A percentile compares a stretch with the other conserved stretches of the same genome.
Evolutionary conservation across 1,139 yeast species (phyloP).

Genomic region (Zygoascus hellenicus): DNA sequence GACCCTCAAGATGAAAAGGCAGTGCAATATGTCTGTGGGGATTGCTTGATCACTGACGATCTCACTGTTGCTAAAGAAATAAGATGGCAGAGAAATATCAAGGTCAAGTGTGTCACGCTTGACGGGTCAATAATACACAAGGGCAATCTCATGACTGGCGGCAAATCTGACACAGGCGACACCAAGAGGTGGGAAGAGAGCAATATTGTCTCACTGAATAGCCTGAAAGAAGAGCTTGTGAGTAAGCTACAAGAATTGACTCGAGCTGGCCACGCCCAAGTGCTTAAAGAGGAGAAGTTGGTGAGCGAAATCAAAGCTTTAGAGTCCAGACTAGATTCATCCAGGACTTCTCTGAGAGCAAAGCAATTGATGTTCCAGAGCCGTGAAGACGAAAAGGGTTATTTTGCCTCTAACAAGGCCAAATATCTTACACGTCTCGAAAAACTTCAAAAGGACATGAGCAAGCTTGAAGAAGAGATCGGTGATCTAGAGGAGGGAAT

Average conservation of each 20-base stretch:
- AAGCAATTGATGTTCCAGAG: conserved; percentile 55
- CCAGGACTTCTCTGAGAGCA: conserved; percentile 47
- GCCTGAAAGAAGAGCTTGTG: conserved; percentile 55
- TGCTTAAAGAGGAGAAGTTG: conserved; percentile 51
- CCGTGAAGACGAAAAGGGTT: conserved; percentile 49
- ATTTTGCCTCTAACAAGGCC: conserved; percentile 53
- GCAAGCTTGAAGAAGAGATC: conserved; percentile 27
- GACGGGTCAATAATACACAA: conserved; percentile 83
- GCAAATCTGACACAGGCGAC: conserved; percentile 40
- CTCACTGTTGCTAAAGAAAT: conserved; percentile 63
- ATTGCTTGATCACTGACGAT: conserved; percentile 72
- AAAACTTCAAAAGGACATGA: conserved; percentile 30
- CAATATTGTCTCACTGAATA: conserved; percentile 54
- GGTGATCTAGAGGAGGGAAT: conserved; percentile 24
- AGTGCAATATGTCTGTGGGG: conserved; percentile 73
- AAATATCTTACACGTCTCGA: conserved; percentile 46
- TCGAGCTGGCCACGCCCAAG: conserved; percentile 45
- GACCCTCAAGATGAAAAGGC: conserved; percentile 68
- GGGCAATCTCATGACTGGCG: conserved; percentile 93
- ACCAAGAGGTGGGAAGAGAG: conserved; percentile 61
- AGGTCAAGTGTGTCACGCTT: conserved; percentile 67
- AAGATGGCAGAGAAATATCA: conserved; percentile 60
- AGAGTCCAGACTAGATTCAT: conserved; percentile 49
- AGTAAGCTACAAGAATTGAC: conserved; percentile 49
- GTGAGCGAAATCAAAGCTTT: conserved; percentile 49